These are phyloP conservation scores for Didymella sp. DNA, from an alignment of 2,329 filamentous ascomycete genomes.

Conservation along the genomic window DNA sequence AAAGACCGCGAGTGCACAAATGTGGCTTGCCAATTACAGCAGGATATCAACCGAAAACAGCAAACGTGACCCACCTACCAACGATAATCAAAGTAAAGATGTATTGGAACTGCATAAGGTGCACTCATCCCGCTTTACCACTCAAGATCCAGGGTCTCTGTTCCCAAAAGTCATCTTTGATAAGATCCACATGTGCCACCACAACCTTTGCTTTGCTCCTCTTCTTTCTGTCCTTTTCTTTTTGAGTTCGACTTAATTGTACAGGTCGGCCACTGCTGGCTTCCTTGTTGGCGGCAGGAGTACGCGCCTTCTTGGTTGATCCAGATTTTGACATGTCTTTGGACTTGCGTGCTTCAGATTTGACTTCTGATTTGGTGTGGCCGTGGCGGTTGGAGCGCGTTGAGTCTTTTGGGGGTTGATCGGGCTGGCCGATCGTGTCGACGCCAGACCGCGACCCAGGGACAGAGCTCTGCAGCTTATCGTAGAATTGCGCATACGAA, in stretches of 20 bases:
- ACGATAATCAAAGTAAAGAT: neutral
- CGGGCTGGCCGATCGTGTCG: neutral
- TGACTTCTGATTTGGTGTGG: neutral
- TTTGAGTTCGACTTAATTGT: conserved; percentile 76
- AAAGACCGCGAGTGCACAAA: neutral
- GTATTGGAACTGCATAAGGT: neutral
- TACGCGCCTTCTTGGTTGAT: neutral
- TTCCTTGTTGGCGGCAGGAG: neutral
- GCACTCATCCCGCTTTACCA: conserved; percentile 38
- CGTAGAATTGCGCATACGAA: conserved; percentile 13
- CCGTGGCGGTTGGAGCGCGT: neutral
- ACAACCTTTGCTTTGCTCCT: conserved; percentile 80
- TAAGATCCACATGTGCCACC: conserved; percentile 89
- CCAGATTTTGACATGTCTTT: conserved; percentile 1
- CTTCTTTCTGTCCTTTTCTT: conserved; percentile 82
- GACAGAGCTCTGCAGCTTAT: conserved; percentile 11
- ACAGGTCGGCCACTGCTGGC: conserved; percentile 10
- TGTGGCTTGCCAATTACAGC: neutral
- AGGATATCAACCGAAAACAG: neutral
- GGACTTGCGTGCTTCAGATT: neutral
- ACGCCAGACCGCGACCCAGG: neutral
- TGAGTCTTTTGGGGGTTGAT: neutral
- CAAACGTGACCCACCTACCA: neutral
- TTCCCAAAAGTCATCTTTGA: conserved; percentile 94
- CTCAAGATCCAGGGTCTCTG: conserved; percentile 74